A percentile compares a stretch with the other conserved stretches of the same genome.
These are phyloP conservation scores for Penium margaritaceum DNA, from an alignment of 139 green algal species.

Conservation along the genomic window DNA sequence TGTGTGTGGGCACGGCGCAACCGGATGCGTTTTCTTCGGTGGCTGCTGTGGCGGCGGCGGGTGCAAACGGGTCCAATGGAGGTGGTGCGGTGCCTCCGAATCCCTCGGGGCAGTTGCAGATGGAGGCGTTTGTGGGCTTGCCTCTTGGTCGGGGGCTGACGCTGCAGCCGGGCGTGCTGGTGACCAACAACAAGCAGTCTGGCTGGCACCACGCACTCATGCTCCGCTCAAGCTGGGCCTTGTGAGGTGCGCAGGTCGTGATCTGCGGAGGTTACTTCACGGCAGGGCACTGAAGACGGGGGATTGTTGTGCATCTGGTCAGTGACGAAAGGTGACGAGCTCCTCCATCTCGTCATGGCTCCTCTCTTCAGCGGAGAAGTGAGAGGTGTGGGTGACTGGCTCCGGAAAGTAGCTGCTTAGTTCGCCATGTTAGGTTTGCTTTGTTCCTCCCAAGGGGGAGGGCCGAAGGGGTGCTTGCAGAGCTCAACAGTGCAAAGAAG, in stretches of 20 bases:
- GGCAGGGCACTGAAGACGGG: not conserved
- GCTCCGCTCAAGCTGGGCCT: slow-evolving; percentile 15
- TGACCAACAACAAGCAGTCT: not conserved
- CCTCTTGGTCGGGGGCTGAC: slow-evolving; percentile 13
- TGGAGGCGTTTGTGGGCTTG: slow-evolving; percentile 32
- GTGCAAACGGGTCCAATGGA: not conserved
- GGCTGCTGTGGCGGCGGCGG: not conserved
- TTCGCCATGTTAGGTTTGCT: no score
- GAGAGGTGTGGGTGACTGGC: not conserved
- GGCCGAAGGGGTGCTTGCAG: no score
- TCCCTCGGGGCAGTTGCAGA: slow-evolving; percentile 17
- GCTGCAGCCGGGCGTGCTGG: slow-evolving; percentile 28
- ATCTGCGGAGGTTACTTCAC: not conserved
- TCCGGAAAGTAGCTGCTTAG: no score
- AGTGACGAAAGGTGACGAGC: no score
- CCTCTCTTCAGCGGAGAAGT: not conserved
- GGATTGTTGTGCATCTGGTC: no score
- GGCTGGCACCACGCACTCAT: slow-evolving; percentile 13
- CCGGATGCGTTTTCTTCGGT: slow-evolving; percentile 12
- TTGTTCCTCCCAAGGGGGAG: no score
- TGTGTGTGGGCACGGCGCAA: not conserved
- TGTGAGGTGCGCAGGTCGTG: slow-evolving; percentile 12
- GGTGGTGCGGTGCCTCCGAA: not conserved
- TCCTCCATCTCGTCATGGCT: no score
- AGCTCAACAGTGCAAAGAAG: no score